phyloP scores from a whole-genome alignment of 208 protist species.

The Crithidia acanthocephali region DNA sequence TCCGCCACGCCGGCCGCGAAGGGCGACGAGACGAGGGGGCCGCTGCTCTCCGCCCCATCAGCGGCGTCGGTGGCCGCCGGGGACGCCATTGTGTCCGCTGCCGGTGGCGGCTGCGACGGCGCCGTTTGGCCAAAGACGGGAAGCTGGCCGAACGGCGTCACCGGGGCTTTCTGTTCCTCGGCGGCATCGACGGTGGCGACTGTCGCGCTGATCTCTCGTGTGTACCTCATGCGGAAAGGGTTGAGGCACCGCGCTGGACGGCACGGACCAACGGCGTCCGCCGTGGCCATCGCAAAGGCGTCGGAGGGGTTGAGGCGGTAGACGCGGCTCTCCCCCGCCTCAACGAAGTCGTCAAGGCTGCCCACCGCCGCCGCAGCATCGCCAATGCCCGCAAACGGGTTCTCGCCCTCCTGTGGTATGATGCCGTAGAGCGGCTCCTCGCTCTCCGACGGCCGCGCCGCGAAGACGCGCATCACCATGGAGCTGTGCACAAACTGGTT shows the following conservation, averaged over 20 bases:
- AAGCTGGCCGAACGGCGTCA: conserved; percentile 81
- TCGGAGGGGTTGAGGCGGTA: conserved; percentile 37
- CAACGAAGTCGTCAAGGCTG: background rate
- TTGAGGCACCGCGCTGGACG: conserved; percentile 50
- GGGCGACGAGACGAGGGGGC: conserved; percentile 57
- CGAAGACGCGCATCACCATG: conserved; percentile 90
- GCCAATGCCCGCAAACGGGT: conserved; percentile 39
- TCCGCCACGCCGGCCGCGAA: conserved; percentile 37
- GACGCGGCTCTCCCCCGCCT: conserved; percentile 2
- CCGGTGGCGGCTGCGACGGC: conserved; percentile 3
- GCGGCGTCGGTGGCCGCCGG: background rate
- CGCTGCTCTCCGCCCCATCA: background rate
- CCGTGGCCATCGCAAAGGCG: conserved; percentile 60
- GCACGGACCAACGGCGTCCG: conserved; percentile 49
- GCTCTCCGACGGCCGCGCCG: conserved; percentile 51
- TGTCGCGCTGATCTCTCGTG: conserved; percentile 20
- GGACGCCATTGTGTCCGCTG: background rate
- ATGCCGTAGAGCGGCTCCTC: conserved; percentile 53
- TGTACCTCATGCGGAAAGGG: conserved; percentile 38
- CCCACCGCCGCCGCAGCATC: background rate
- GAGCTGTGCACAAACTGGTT: conserved; percentile 86
- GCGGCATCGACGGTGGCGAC: conserved; percentile 19
- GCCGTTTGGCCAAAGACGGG: conserved; percentile 74
- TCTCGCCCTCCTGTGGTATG: conserved; percentile 50
- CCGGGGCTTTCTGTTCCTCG: conserved; percentile 50